A percentile compares a stretch with the other conserved stretches of the same genome.
These are phyloP conservation scores for Nothophoma quercina DNA, from an alignment of 2,329 filamentous ascomycete species.

Conservation along the genomic window DNA sequence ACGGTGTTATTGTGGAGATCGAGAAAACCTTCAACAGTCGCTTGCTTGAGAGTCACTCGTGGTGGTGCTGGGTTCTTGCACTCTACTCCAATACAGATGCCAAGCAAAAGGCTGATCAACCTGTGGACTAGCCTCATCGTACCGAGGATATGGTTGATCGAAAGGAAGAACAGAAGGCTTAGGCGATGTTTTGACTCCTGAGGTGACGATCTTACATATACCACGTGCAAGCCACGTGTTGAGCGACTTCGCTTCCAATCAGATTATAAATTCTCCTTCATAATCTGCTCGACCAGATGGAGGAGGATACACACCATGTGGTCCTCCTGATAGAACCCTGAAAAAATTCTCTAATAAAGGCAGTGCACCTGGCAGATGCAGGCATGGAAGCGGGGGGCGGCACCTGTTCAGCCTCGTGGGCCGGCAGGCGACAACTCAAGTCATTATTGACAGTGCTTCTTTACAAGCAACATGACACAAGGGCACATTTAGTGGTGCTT, in stretches of 20 bases:
- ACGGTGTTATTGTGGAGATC: slow-evolving; percentile 31
- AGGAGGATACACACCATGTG: slow-evolving; percentile 3
- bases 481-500: background rate
- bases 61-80: slow-evolving; percentile 21
- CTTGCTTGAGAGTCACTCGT: slow-evolving; percentile 22
- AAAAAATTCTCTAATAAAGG: slow-evolving; percentile 13
- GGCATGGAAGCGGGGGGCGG: background rate
- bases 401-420: background rate
- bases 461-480: slow-evolving; percentile 12
- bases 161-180: slow-evolving; percentile 1
- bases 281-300: slow-evolving; percentile 12
- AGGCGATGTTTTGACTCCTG: slow-evolving; percentile 2
- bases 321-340: slow-evolving; percentile 10
- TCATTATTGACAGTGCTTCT: slow-evolving; percentile 2
- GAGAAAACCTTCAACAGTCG: slow-evolving; percentile 27
- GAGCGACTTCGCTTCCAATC: background rate
- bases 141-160: background rate
- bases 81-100: slow-evolving; percentile 9
- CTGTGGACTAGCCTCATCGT: slow-evolving; percentile 10
- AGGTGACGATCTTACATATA: slow-evolving; percentile 11
- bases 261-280: background rate
- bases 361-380: slow-evolving; percentile 1
- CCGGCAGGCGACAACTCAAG: slow-evolving; percentile 1
- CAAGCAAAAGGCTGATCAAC: slow-evolving; percentile 11
- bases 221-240: slow-evolving; percentile 15